Evolutionary conservation across 225 moss, liverwort and hornwort genomes (phyloP).

Genomic region (Bryum argenteum): DNA sequence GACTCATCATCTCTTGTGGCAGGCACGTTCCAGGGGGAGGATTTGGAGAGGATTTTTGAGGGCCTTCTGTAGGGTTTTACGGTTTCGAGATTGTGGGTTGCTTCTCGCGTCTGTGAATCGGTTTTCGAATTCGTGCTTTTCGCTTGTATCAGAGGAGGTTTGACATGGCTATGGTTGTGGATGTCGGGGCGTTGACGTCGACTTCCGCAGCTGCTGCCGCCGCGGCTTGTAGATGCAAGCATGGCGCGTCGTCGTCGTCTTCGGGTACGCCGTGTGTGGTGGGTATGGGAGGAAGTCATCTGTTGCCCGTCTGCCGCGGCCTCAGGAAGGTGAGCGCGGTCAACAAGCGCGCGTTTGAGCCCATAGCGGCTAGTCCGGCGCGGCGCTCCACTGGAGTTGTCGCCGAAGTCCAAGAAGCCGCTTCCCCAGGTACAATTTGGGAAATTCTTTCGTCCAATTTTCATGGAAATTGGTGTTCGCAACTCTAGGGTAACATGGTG

Average conservation of each 20-base stretch:
- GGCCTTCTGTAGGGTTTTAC: no score
- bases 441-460: not conserved
- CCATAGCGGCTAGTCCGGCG: conserved; percentile 24
- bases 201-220: conserved; percentile 32
- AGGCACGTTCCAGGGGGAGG: not conserved
- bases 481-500: not conserved
- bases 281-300: conserved; percentile 40
- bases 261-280: conserved; percentile 33
- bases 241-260: conserved; percentile 24
- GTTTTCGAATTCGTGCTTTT: not conserved
- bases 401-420: conserved; percentile 51
- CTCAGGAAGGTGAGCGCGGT: conserved; percentile 38
- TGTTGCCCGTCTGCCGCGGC: conserved; percentile 41
- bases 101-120: not conserved
- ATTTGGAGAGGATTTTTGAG: no score
- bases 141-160: no score
- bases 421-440: conserved; percentile 39
- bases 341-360: conserved; percentile 33
- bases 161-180: conserved; percentile 63
- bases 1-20: not conserved
- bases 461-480: not conserved
- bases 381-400: conserved; percentile 28
- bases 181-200: conserved; percentile 43
- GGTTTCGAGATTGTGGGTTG: no score
- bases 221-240: conserved; percentile 36